Evolutionary conservation across 2,329 filamentous ascomycete species (phyloP).

Genomic region (Cordyceps farinosa): DNA sequence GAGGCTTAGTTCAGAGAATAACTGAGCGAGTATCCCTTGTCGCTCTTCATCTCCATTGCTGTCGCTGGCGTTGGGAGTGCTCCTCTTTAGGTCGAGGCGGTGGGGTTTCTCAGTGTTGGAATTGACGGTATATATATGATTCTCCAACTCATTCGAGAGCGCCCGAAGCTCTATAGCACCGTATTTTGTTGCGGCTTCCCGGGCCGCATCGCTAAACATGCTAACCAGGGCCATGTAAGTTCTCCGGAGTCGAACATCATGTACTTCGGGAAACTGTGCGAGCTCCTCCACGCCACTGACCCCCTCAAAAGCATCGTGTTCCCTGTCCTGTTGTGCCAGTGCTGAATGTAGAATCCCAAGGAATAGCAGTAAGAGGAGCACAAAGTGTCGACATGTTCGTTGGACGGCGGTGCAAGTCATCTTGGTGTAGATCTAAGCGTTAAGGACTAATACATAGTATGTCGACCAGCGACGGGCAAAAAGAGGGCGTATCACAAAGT

Average conservation of each 20-base stretch:
- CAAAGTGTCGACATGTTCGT: neutral
- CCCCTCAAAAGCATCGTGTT: neutral
- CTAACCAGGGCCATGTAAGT: conserved; percentile 21
- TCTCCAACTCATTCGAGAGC: conserved; percentile 19
- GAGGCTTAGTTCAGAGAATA: neutral
- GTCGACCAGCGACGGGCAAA: conserved; percentile 3
- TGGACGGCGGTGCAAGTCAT: neutral
- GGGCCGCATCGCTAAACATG: conserved; percentile 20
- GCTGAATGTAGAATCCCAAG: neutral
- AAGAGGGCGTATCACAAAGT: too few relatives aligned
- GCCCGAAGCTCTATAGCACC: conserved; percentile 17
- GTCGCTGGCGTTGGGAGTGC: neutral
- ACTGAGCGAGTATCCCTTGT: neutral
- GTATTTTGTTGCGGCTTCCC: conserved; percentile 16
- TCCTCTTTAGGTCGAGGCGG: conserved; percentile 14
- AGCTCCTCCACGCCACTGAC: neutral
- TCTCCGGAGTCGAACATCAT: conserved; percentile 17
- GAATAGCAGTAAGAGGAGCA: neutral
- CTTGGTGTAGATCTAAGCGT: neutral
- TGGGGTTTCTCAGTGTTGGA: conserved; percentile 17
- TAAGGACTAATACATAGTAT: neutral
- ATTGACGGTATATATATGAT: conserved; percentile 18
- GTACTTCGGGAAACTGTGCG: neutral
- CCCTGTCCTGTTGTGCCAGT: neutral
- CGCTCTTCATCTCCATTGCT: too few relatives aligned